Base-by-base conservation (phyloP, 495 filamentous ascomycete genomes). In the Aspergillus sclerotiicarbonarius region DNA sequence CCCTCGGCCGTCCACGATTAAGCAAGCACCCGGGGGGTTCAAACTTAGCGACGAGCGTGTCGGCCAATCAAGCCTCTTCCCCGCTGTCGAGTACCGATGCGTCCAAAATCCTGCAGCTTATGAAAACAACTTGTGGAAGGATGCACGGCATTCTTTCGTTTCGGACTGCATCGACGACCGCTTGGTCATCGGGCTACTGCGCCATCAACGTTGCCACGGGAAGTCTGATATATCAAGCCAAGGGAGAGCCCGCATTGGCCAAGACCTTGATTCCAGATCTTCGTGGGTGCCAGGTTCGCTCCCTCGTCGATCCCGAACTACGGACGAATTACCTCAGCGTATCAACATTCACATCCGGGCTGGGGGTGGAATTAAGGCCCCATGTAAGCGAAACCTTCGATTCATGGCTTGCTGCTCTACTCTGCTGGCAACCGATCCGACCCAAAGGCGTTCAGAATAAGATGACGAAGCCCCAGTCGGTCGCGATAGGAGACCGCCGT, bases 401-500 rank as follows among this genome's bases (percentile, higher is more conserved):
- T 60, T 83, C 87, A 8, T 98, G 94, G 94, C 86, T 96, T 41
- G 92, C 94, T 18, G 93, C 93, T 16, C 71, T 98, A 49, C 79
- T 98, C 4, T 96, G 90, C 64, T 98, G 94, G 94, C 91, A 95
- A 68, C 91, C 93, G 13, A 84, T 94, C 59, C 85, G 87, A 47
- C 88, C 90, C 0, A 87, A 86, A 58, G 86, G 86, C 10, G 84
- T 85, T 15, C 84, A 81, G 73, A 91, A 85, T 69, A 89, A 83
- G 72, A 87, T 83, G 88, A 85, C 81, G 62, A 91, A 82, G 69
- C 82, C 77, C 65, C 88, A 80, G 72, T 82, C 62, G 57, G 74
- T 79, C 59, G 62, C 73, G 57, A 74, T 82, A 32, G 67, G 73
- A 52, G 80, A 82, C 56, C 76, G 76, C 49, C 76, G 77, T 61